Base-by-base conservation (phyloP, 2,329 filamentous ascomycete genomes). In the Blastomyces parvus region DNA sequence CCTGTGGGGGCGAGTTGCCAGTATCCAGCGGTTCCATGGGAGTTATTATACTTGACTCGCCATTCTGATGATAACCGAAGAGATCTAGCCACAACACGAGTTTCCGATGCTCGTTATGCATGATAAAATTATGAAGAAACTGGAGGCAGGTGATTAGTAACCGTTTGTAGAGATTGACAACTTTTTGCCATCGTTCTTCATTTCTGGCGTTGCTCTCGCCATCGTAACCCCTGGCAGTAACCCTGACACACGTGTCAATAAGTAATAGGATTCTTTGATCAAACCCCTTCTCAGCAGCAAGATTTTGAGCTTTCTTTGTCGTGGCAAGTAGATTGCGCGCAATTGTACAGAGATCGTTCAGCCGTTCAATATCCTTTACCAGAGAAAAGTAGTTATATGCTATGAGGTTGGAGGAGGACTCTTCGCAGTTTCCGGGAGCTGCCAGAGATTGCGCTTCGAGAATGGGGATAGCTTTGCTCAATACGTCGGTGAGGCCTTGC, bases 91-190 rank as follows among this genome's bases (percentile, higher is more conserved):
- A 88, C 2, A 88, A 78, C 68, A 86, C 83, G 67, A 87, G 78
- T 69, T 88, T 87, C 48, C 84, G 78, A 64, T 84, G 80, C 73
- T 88, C 85, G 67, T 88, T 88, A 65, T 85, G 82, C 70, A 85
- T 84, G 57, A 86, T 84, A 59, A 87, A 81, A 66, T 87, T 87
- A 74, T 87, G 86, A 62, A 87, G 74, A 67, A 86, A 86, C 70
- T 87, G 85, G n/a, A 88, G 77, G 65, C 83, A 84, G 2, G 84
- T 86, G 62, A 87, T 86, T 68, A 87, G 77, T 22, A 87, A 76
- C 68, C 85, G 84, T 74, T 88, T 87, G 74, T 86, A 87, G 3
- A 84, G 81, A 69, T 85, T 86, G 65, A 87, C 83, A 62, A 86
- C 83, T 72, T 81, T 82, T 73, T 86, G 84, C 84, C 84, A 87